A percentile compares a stretch with the other conserved stretches of the same genome.
Conservation (phyloP, 768 basidiomycete species). For the Boletus sp. region DNA sequence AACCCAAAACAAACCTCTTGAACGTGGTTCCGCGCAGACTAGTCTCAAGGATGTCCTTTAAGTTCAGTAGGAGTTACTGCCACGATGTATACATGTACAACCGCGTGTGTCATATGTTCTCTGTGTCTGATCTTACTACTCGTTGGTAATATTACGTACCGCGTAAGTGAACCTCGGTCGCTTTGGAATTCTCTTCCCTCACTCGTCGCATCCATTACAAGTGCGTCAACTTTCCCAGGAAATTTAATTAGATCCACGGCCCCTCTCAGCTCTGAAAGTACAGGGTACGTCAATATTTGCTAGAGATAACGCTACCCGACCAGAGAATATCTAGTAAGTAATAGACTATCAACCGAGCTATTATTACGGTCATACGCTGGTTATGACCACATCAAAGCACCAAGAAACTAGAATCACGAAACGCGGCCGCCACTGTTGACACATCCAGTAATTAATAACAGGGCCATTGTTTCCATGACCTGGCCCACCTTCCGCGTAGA, state of each 20-base stretch:
- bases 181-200: neutral
- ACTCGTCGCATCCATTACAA: neutral
- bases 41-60: conserved; percentile 62
- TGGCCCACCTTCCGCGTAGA: neutral
- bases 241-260: neutral
- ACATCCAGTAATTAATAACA: neutral
- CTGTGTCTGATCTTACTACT: neutral
- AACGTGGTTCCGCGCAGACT: conserved; percentile 59
- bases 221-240: neutral
- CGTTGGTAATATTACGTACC: neutral
- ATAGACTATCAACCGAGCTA: neutral
- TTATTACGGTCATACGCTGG: neutral
- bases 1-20: conserved; percentile 62
- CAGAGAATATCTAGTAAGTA: neutral
- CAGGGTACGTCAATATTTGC: neutral
- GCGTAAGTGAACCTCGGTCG: neutral
- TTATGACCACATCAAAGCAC: neutral
- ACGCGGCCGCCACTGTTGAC: neutral
- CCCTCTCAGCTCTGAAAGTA: neutral
- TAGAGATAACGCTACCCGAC: neutral
- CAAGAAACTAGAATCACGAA: neutral
- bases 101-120: neutral
- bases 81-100: neutral
- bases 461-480: neutral
- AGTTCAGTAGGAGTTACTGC: neutral